Evolutionary conservation across 2,329 filamentous ascomycete species (phyloP), one percentile per base, ranked within the genome.

Genomic region (Fusarium oxysporum): DNA sequence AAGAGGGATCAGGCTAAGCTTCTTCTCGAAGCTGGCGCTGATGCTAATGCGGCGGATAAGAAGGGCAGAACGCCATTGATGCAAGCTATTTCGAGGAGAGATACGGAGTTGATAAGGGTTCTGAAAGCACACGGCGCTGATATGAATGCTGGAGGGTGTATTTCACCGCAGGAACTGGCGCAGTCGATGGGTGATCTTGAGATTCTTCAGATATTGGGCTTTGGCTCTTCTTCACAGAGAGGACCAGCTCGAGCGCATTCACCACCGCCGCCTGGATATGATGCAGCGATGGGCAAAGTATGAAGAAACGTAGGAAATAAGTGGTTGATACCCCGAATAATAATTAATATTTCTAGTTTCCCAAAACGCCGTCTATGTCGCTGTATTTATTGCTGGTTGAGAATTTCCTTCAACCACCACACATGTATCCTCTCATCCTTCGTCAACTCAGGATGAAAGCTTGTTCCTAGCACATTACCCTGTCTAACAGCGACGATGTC

Each of bases 371-470:
- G 32, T 55, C 45, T 55, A 48, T 62, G 9, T 28, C 55, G 57
- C 16, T 25, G 45, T 63, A 11, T 53, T 54, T 71, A 78, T 56
- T 64, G 62, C 45, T 72, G 64, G 48, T 59, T 65, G n/a, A 82
- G 54, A 61, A 82, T 92, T 82, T 96, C 90, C 75, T 88, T 85
- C 79, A 99, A 79, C 96, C 96, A 99, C 96, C 96, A 98, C 8
- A 90, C 87, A 82, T 99, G 96, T 78, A 98, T 97, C 62, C 96
- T 89, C 63, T 91, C 86, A 83, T 99, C 96, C 12, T 91, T 89
- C 0, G 96, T 98, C 81, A 99, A 82, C 82, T 99, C 96, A 0
- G 96, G 96, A 78, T 98, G 96, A 80, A 98, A 99, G 78, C 95
- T 98, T 6, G 93, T 98, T 8, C 95, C 96, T 77, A 98, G 92